A percentile compares a stretch with the other conserved stretches of the same genome.
Evolutionary conservation across 139 green algal species (phyloP).

Genomic region (Chlorella ohadii): DNA sequence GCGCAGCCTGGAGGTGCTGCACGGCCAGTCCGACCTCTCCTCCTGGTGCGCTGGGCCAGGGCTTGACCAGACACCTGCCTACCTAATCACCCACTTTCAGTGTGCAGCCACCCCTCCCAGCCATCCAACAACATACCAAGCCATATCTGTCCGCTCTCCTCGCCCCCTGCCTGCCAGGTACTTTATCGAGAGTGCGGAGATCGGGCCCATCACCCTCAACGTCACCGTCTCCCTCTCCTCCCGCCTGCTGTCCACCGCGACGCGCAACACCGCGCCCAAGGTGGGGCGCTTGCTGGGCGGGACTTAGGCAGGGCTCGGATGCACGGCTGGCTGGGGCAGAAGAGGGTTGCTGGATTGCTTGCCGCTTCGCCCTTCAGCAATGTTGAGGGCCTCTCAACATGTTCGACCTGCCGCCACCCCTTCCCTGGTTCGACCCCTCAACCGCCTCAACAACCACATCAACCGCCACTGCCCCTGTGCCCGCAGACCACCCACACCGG

Average conservation of each 20-base stretch:
- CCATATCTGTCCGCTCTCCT: neutral
- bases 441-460: neutral
- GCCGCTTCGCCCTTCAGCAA: too few relatives aligned
- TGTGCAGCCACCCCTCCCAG: too few relatives aligned
- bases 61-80: too few relatives aligned
- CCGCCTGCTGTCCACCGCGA: conserved; percentile 50
- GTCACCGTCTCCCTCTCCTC: conserved; percentile 83
- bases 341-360: too few relatives aligned
- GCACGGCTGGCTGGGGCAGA: too few relatives aligned
- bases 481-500: conserved; percentile 5
- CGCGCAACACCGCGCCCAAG: neutral
- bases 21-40: conserved; percentile 74
- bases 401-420: too few relatives aligned
- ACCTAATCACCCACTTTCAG: neutral
- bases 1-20: conserved; percentile 69
- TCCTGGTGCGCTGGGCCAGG: conserved; percentile 56
- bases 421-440: too few relatives aligned
- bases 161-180: conserved; percentile 27
- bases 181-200: conserved; percentile 73
- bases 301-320: too few relatives aligned
- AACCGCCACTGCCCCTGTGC: neutral
- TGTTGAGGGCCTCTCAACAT: too few relatives aligned
- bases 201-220: conserved; percentile 73
- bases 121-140: neutral
- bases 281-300: too few relatives aligned